Conservation (phyloP, 1,284 basidiomycete genomes). For the Ustanciosporium gigantosporum region DNA sequence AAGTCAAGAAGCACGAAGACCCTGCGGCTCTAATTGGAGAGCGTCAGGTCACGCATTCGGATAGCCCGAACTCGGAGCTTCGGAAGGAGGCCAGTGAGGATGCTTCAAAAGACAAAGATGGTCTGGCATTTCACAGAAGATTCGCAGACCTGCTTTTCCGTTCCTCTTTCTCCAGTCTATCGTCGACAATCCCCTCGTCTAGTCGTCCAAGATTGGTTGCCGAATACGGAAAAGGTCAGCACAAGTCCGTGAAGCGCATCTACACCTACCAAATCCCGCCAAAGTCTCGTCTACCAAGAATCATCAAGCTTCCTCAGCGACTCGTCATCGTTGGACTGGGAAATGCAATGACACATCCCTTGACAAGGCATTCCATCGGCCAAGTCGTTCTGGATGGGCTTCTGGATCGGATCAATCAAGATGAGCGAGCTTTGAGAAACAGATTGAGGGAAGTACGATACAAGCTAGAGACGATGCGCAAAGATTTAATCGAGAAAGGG, state of each 20-base stretch:
- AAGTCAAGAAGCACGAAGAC: conserved; percentile 29
- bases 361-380: conserved; percentile 26
- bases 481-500: too few relatives aligned
- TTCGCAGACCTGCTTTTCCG: conserved; percentile 13
- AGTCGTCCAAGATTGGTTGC: conserved; percentile 12
- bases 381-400: conserved; percentile 26
- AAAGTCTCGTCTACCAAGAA: conserved; percentile 1
- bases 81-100: background rate
- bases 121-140: conserved; percentile 16
- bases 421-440: background rate
- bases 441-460: background rate
- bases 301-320: conserved; percentile 3
- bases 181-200: background rate
- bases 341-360: conserved; percentile 29
- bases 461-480: conserved; percentile 10
- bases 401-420: conserved; percentile 1
- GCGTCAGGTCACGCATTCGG: background rate
- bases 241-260: conserved; percentile 7
- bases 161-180: conserved; percentile 5
- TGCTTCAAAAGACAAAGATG: conserved; percentile 6
- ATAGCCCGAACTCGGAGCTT: too few relatives aligned
- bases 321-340: conserved; percentile 26
- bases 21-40: conserved; percentile 30
- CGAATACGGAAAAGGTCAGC: conserved; percentile 35
- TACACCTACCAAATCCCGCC: conserved; percentile 5